phyloP scores from a whole-genome alignment of 2,329 filamentous ascomycete genomes.

The Bipolaris bicolor region DNA sequence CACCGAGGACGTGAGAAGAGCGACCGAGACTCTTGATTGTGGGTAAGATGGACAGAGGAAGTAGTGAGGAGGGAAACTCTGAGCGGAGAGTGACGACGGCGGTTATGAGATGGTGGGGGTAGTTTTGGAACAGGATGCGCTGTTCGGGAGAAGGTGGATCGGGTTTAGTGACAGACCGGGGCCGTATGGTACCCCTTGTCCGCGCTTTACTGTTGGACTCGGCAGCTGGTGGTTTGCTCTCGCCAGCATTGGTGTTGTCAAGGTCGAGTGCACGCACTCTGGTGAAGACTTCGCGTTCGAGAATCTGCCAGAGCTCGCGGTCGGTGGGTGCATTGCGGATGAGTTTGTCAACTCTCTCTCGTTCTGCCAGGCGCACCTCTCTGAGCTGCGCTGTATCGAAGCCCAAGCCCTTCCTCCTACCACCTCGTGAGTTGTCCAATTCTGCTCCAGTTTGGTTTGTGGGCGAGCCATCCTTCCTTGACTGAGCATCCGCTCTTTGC shows the following conservation, averaged over 20 bases:
- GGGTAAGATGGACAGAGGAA: conserved; percentile 68
- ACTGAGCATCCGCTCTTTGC: conserved; percentile 3
- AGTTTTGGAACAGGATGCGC: conserved; percentile 67
- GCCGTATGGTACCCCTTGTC: background rate
- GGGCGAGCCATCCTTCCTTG: background rate
- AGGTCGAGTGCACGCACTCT: conserved; percentile 64
- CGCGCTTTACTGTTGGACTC: background rate
- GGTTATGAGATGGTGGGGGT: conserved; percentile 65
- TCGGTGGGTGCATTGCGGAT: conserved; percentile 66
- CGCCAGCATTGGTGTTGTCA: conserved; percentile 24
- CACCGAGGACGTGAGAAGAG: conserved; percentile 73
- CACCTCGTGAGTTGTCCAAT: conserved; percentile 14
- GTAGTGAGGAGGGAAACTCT: conserved; percentile 65
- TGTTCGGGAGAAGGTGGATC: conserved; percentile 47
- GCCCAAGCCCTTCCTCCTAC: conserved; percentile 8
- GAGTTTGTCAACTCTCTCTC: conserved; percentile 58
- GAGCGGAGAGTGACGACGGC: conserved; percentile 64
- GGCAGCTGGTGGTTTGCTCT: background rate
- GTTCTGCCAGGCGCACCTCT: conserved; percentile 49
- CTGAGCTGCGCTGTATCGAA: conserved; percentile 22
- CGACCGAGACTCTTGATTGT: conserved; percentile 71
- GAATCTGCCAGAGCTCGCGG: conserved; percentile 68
- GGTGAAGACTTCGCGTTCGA: conserved; percentile 71
- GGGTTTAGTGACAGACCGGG: conserved; percentile 4
- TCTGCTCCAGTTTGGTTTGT: background rate